Evolutionary conservation across 108 stramenopile genomes (phyloP).

Genomic region (Schizochytrium sp.): DNA sequence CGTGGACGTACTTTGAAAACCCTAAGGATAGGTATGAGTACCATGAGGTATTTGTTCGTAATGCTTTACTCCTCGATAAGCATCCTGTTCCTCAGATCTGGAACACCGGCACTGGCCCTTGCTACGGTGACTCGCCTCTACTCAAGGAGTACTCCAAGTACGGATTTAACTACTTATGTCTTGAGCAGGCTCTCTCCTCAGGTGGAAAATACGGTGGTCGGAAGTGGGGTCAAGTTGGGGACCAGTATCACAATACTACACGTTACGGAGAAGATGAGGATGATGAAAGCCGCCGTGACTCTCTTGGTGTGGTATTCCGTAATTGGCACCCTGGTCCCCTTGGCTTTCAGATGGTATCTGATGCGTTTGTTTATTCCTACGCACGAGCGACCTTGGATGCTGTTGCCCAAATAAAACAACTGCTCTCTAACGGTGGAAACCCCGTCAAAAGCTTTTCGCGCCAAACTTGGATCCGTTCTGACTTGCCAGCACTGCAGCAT

Average conservation of each 20-base stretch:
- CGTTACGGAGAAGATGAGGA: slow-evolving; percentile 71
- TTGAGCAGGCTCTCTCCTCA: slow-evolving; percentile 72
- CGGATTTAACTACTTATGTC: slow-evolving; percentile 75
- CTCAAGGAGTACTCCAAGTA: slow-evolving; percentile 69
- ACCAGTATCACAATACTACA: slow-evolving; percentile 77
- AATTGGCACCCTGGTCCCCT: slow-evolving; percentile 80
- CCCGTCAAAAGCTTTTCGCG: slow-evolving; percentile 71
- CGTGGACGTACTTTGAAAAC: slow-evolving; percentile 77
- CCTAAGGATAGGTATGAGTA: slow-evolving; percentile 61
- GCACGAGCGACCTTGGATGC: slow-evolving; percentile 68
- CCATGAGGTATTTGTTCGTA: slow-evolving; percentile 70
- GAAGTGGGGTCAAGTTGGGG: slow-evolving; percentile 72
- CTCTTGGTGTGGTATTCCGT: slow-evolving; percentile 73
- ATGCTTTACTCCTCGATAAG: slow-evolving; percentile 69
- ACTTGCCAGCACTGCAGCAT: slow-evolving; percentile 67
- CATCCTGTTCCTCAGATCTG: slow-evolving; percentile 74
- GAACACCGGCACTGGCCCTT: slow-evolving; percentile 68
- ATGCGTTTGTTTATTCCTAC: slow-evolving; percentile 77
- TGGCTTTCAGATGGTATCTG: slow-evolving; percentile 74
- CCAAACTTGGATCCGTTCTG: slow-evolving; percentile 62
- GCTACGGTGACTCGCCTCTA: slow-evolving; percentile 65
- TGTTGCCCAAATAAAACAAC: slow-evolving; percentile 72
- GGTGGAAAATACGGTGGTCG: slow-evolving; percentile 73
- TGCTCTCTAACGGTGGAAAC: slow-evolving; percentile 69
- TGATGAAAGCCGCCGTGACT: slow-evolving; percentile 68